Evolutionary conservation across 306 rosid species (phyloP).

Genomic region (Oemleria cerasiformis): DNA sequence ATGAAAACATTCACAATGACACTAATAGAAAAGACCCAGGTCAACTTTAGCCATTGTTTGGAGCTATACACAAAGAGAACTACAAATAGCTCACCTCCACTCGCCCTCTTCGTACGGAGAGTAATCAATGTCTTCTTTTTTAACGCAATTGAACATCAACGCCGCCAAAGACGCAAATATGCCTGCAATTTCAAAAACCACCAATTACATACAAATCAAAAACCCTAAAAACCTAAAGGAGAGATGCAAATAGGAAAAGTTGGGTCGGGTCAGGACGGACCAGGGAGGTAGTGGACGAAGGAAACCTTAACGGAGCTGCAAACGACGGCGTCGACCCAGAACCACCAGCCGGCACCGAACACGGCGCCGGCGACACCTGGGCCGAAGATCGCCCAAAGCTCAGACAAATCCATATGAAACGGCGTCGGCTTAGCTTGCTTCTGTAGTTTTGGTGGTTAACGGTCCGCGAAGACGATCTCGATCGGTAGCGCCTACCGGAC

Average conservation of each 20-base stretch:
- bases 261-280: constrained; percentile 28
- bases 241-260: background rate
- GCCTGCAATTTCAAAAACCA: constrained; percentile 39
- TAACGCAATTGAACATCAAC: constrained; percentile 96
- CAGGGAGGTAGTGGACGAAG: constrained; percentile 91
- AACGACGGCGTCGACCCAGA: constrained; percentile 98
- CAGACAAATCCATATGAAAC: constrained; percentile 63
- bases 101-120: constrained; percentile 98
- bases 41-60: background rate
- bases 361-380: constrained; percentile 90
- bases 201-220: constrained; percentile 15
- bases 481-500: background rate
- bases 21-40: background rate
- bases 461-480: background rate
- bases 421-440: background rate
- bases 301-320: constrained; percentile 80
- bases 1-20: background rate
- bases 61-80: background rate
- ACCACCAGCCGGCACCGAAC: constrained; percentile 98
- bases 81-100: constrained; percentile 62
- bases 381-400: constrained; percentile 94
- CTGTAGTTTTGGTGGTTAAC: background rate
- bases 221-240: constrained; percentile 34
- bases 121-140: constrained; percentile 90
- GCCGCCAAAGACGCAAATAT: constrained; percentile 94